These are phyloP conservation scores for Dalbergia cochinchinensis DNA, from an alignment of 306 rosid genomes.

Conservation along the genomic window DNA sequence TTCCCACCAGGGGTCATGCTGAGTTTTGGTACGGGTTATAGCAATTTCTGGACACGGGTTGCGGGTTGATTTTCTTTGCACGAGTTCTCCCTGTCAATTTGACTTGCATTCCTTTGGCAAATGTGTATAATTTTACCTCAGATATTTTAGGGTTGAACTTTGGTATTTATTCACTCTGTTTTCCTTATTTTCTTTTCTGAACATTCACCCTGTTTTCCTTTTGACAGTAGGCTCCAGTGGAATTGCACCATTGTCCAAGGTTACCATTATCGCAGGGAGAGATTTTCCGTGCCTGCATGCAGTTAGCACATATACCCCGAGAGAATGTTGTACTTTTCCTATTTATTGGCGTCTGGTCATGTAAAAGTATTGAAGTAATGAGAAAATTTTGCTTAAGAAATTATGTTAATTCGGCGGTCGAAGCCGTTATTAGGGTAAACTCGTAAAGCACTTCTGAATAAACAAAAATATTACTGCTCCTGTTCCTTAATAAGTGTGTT, in stretches of 20 bases:
- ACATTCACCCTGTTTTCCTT: too few relatives aligned
- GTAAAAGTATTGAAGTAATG: constrained; percentile 59
- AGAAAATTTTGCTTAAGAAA: constrained; percentile 61
- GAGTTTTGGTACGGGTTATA: constrained; percentile 44
- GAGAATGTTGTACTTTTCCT: constrained; percentile 62
- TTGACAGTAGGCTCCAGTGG: too few relatives aligned
- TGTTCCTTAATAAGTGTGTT: too few relatives aligned
- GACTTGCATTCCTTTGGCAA: constrained; percentile 60
- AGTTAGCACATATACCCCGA: constrained; percentile 40
- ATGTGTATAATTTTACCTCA: constrained; percentile 68
- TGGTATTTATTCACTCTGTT: constrained; percentile 51
- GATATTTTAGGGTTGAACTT: constrained; percentile 57
- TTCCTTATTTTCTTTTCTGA: background rate
- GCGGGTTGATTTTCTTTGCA: constrained; percentile 37
- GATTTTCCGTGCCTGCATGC: constrained; percentile 54
- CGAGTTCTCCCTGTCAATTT: constrained; percentile 43
- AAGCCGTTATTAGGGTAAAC: too few relatives aligned
- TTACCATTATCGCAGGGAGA: constrained; percentile 50
- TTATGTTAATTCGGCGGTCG: background rate
- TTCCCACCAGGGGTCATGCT: constrained; percentile 30
- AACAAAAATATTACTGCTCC: too few relatives aligned
- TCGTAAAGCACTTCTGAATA: too few relatives aligned
- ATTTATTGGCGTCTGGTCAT: constrained; percentile 56
- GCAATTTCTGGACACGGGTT: constrained; percentile 33
- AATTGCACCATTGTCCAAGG: constrained; percentile 23